Evolutionary conservation across 805 yeast species (phyloP), one percentile per base, ranked within the genome.

Genomic region (Ogataea nitratoaversa): DNA sequence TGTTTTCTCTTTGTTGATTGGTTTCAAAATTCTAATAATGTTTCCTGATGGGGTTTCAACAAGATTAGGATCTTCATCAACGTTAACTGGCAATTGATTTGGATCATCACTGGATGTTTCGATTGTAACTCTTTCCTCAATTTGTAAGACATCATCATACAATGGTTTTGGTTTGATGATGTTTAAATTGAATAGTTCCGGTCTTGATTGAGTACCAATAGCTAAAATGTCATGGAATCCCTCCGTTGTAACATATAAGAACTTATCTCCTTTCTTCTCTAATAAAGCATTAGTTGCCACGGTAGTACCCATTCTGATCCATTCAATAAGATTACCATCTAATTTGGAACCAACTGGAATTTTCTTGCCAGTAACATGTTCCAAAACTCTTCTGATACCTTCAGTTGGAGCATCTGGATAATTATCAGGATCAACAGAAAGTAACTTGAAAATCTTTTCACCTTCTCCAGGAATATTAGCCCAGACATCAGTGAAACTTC

Each of bases 241-340:
- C 53, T 79, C 83, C 13, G 97, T 86, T 3, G 95, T 88, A 4
- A 90, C 62, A 43, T 91, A 70, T 2, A 93, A 95, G 51, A 93
- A 89, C 24, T 78, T 67, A 41, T 89, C 95, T 37, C 98, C 99
- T 56, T 89, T 89, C 47, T 98, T 73, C 57, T 91, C 98, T 44
- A 91, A 69, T 27, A 93, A 71, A 2, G 98, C 96, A 63, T 91
- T 91, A 7, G 98, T 91, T 2, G 99, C 98, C 8, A 89, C 93
- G 0, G 97, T 90, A 4, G 97, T 89, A 3, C 97, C 97, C 84
- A 90, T 82, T 41, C 95, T 70, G 34, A 89, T 77, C 31, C 81
- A 74, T 39, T 77, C 79, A 30, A 88, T 84, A 3, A 63, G 62
- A 3, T 79, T 70, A 1, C 85, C 71, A 43, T 82, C 87, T 43